Evolutionary conservation across 2,329 filamentous ascomycete genomes (phyloP).

Genomic region (Teratosphaeria epicoccoides): DNA sequence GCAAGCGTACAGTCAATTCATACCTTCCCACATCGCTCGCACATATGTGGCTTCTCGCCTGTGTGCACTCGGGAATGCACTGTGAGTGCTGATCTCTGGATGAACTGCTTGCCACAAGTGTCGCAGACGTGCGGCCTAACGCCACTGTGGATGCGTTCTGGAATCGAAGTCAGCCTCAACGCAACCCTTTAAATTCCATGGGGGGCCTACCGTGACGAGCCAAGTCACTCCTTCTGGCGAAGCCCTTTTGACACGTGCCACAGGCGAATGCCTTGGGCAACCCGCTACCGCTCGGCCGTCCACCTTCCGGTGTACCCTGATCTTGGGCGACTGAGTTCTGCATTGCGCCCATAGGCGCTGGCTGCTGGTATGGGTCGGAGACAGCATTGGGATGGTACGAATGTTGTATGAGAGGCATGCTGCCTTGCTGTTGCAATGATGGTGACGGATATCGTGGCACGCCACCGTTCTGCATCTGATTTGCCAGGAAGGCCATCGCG

Average conservation of each 20-base stretch:
- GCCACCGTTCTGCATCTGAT: conserved; percentile 29
- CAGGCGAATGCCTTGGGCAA: conserved; percentile 75
- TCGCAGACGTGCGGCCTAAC: conserved; percentile 88
- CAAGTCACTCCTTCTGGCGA: conserved; percentile 86
- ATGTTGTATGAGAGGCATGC: conserved; percentile 46
- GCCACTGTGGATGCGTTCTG: conserved; percentile 92
- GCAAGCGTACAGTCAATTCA: conserved; percentile 15
- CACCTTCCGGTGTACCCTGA: conserved; percentile 28
- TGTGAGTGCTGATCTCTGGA: conserved; percentile 88
- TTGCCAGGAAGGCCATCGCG: conserved; percentile 35
- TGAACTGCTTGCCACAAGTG: conserved; percentile 90
- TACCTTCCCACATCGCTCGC: conserved; percentile 93
- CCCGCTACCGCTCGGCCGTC: conserved; percentile 32
- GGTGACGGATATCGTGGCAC: conserved; percentile 41
- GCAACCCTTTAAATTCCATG: conserved; percentile 27
- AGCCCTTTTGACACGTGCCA: conserved; percentile 79
- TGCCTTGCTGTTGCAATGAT: conserved; percentile 32
- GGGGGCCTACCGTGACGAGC: conserved; percentile 68
- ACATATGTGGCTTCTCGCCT: conserved; percentile 96
- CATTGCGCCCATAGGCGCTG: conserved; percentile 24
- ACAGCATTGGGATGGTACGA: conserved; percentile 42
- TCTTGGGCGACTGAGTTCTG: conserved; percentile 22
- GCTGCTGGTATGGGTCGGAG: conserved; percentile 35
- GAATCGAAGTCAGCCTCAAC: conserved; percentile 16
- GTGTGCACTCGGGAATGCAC: conserved; percentile 94